phyloP scores from a whole-genome alignment of 805 yeast genomes.

The Kodamaea neixiangensis region DNA sequence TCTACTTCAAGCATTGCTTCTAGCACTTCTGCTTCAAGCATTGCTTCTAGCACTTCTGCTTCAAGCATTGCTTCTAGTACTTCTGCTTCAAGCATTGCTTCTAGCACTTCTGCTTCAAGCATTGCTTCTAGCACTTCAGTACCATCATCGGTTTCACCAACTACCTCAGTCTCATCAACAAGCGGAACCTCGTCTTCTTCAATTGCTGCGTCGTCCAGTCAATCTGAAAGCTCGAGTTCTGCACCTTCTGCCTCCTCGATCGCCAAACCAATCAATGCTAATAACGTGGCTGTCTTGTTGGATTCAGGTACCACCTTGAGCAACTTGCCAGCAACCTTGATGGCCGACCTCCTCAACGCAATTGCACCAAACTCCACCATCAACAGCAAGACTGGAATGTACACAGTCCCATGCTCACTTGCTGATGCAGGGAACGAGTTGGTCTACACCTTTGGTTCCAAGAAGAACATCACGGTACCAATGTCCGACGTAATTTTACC shows the following conservation, averaged over 20 bases:
- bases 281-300: constrained; percentile 41
- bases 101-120: constrained; percentile 1
- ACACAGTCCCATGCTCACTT: constrained; percentile 19
- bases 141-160: constrained; percentile 1
- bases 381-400: constrained; percentile 9
- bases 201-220: constrained; percentile 1
- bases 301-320: constrained; percentile 63
- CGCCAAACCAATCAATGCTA: constrained; percentile 6
- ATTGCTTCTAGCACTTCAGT: constrained; percentile 4
- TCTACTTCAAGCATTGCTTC: constrained; percentile 4
- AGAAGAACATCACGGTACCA: constrained; percentile 16
- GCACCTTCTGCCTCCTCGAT: constrained; percentile 4
- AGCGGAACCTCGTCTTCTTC: constrained; percentile 6
- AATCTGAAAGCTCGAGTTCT: constrained; percentile 1
- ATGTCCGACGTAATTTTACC: constrained; percentile 14
- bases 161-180: constrained; percentile 5
- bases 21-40: constrained; percentile 1
- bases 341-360: constrained; percentile 6
- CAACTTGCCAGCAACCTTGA: constrained; percentile 38
- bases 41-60: constrained; percentile 6
- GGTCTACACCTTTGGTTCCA: constrained; percentile 12
- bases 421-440: constrained; percentile 12
- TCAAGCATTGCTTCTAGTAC: constrained; percentile 1
- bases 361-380: constrained; percentile 13
- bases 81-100: constrained; percentile 3